phyloP scores from a whole-genome alignment of 2,329 filamentous ascomycete species.

The Fusarium abutilonis region DNA sequence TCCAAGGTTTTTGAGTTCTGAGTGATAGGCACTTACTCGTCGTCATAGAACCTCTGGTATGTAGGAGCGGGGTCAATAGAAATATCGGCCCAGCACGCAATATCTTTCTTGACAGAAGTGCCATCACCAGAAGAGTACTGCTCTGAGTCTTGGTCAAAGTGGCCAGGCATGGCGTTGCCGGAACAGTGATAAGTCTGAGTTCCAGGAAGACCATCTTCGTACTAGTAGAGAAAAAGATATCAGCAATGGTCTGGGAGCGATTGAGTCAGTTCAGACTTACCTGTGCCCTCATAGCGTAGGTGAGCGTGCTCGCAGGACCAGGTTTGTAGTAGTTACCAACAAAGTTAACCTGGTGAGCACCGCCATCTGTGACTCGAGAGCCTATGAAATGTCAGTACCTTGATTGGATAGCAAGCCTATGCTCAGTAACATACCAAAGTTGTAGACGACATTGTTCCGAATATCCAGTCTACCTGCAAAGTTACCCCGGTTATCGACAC shows the following conservation, averaged over 20 bases:
- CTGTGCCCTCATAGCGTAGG: constrained; percentile 36
- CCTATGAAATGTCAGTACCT: constrained; percentile 18
- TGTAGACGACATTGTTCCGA: constrained; percentile 51
- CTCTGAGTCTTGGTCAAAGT: constrained; percentile 44
- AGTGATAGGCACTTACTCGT: constrained; percentile 13
- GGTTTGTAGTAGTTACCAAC: constrained; percentile 50
- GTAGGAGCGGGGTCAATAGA: constrained; percentile 42
- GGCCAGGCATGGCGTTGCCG: constrained; percentile 48
- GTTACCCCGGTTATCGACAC: constrained; percentile 44
- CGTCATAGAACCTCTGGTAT: constrained; percentile 47
- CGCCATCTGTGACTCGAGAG: constrained; percentile 48
- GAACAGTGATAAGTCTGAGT: constrained; percentile 49
- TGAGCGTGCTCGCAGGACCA: constrained; percentile 45
- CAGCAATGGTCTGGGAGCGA: neutral
- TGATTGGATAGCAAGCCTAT: too few relatives aligned
- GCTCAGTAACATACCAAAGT: constrained; percentile 34
- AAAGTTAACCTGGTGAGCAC: constrained; percentile 48
- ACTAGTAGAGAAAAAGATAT: constrained; percentile 10
- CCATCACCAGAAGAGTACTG: constrained; percentile 45
- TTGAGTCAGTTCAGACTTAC: neutral
- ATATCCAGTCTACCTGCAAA: constrained; percentile 49
- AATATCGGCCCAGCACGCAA: constrained; percentile 48
- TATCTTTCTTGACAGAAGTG: constrained; percentile 20
- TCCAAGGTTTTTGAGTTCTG: neutral
- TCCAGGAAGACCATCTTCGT: constrained; percentile 48